Percentiles rank a stretch among this genome's conserved stretches.
Evolutionary conservation across 2,329 filamentous ascomycete species (phyloP).

Genomic region (Talaromyces sp.): DNA sequence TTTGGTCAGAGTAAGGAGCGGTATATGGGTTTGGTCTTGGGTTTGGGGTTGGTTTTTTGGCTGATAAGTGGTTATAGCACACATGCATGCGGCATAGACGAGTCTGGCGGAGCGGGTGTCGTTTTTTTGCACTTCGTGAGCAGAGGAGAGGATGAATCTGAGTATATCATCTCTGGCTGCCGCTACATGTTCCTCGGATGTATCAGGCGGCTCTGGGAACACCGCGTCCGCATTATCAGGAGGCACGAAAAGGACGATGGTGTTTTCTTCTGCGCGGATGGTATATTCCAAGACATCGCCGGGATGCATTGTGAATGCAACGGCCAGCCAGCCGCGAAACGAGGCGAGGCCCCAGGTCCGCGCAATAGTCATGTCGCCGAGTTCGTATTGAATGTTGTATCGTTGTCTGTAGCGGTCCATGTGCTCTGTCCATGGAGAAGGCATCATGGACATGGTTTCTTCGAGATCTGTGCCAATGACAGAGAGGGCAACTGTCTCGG

Average conservation of each 20-base stretch:
- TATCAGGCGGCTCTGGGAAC: slow-evolving; percentile 11
- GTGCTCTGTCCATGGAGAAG: slow-evolving; percentile 22
- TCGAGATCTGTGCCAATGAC: slow-evolving; percentile 1
- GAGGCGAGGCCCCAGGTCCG: slow-evolving; percentile 52
- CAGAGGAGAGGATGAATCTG: slow-evolving; percentile 21
- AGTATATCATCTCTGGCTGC: slow-evolving; percentile 20
- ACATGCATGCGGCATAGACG: slow-evolving; percentile 31
- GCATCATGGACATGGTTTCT: background rate
- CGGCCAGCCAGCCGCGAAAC: slow-evolving; percentile 42
- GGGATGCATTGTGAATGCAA: slow-evolving; percentile 49
- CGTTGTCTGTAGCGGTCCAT: slow-evolving; percentile 28
- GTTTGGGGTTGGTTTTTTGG: slow-evolving; percentile 7
- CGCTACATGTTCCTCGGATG: slow-evolving; percentile 12
- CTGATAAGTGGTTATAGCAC: slow-evolving; percentile 24
- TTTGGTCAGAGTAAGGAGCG: slow-evolving; percentile 19
- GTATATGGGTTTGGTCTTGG: background rate
- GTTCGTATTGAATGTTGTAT: slow-evolving; percentile 46
- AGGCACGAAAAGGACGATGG: slow-evolving; percentile 31
- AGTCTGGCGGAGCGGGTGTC: slow-evolving; percentile 24
- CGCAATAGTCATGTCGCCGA: slow-evolving; percentile 44
- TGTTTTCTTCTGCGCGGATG: slow-evolving; percentile 41
- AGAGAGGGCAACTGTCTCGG: slow-evolving; percentile 11
- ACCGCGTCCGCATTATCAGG: slow-evolving; percentile 14
- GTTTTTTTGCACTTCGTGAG: slow-evolving; percentile 10
- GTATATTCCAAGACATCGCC: slow-evolving; percentile 54